Percentiles rank a stretch among this genome's conserved stretches.
phyloP scores from a whole-genome alignment of 768 basidiomycete species.

The Boletus tylopilopsis region DNA sequence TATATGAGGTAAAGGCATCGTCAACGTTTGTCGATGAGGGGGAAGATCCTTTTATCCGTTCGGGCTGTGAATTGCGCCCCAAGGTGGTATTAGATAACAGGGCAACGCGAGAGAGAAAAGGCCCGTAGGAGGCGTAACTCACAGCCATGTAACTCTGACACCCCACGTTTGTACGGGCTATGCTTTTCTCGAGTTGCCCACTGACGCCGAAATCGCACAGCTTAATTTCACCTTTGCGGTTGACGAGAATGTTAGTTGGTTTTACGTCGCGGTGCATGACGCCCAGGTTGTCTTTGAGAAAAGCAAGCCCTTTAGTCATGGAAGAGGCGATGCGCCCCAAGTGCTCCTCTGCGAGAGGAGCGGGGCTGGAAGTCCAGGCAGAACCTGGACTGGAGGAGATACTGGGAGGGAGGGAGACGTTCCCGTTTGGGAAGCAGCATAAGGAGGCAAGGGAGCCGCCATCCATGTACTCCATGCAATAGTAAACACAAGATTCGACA shows the following conservation, averaged over 20 bases:
- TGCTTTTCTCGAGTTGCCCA: constrained; percentile 91
- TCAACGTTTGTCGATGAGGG: constrained; percentile 29
- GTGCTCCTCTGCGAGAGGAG: constrained; percentile 65
- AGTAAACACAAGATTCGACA: constrained; percentile 99
- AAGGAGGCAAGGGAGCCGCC: constrained; percentile 89
- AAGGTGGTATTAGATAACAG: neutral
- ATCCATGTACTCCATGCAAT: constrained; percentile 99
- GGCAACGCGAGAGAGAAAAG: neutral
- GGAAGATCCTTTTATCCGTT: constrained; percentile 94
- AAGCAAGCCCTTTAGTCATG: constrained; percentile 88
- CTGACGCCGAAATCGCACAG: constrained; percentile 99
- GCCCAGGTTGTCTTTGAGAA: constrained; percentile 92
- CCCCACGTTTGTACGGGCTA: constrained; percentile 98
- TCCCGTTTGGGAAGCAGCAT: constrained; percentile 45
- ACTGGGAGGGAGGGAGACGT: constrained; percentile 33
- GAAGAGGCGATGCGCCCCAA: constrained; percentile 74
- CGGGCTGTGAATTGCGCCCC: no score
- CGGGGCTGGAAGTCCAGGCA: constrained; percentile 33
- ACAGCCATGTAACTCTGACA: constrained; percentile 99
- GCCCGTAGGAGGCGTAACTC: constrained; percentile 30
- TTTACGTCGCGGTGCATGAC: constrained; percentile 88
- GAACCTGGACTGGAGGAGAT: constrained; percentile 31
- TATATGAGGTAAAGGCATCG: constrained; percentile 57
- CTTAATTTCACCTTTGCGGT: constrained; percentile 84
- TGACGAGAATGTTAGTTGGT: constrained; percentile 91